These are phyloP conservation scores for Coemansia sp. DNA, from an alignment of 192 early-diverging fungal genomes.

Conservation along the genomic window DNA sequence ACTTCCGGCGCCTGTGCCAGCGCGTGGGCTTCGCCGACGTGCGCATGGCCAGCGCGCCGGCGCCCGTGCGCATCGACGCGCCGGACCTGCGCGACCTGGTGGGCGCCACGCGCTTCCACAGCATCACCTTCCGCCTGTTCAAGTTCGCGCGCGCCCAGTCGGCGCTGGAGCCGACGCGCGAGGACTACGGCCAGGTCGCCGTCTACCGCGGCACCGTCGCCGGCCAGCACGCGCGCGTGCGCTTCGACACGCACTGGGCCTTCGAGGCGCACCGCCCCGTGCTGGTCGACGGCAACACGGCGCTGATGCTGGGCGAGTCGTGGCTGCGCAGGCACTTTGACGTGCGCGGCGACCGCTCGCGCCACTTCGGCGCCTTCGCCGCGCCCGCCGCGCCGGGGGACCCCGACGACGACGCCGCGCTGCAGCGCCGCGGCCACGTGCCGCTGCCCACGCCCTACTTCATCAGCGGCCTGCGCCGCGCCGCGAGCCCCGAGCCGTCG, in stretches of 20 bases:
- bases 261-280: constrained; percentile 41
- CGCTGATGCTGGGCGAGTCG: constrained; percentile 42
- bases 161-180: constrained; percentile 47
- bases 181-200: constrained; percentile 46
- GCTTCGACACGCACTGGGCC: constrained; percentile 35
- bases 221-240: constrained; percentile 26
- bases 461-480: constrained; percentile 33
- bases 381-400: constrained; percentile 46
- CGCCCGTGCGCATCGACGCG: constrained; percentile 21
- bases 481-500: constrained; percentile 12
- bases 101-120: constrained; percentile 32
- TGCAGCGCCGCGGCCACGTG: constrained; percentile 19
- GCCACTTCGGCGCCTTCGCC: constrained; percentile 43
- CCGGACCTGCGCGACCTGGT: constrained; percentile 39
- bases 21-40: constrained; percentile 33
- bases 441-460: constrained; percentile 42
- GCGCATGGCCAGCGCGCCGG: constrained; percentile 34
- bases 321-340: constrained; percentile 48
- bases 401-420: constrained; percentile 9
- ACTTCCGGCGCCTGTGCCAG: constrained; percentile 37
- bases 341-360: constrained; percentile 46
- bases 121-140: constrained; percentile 46
- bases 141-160: constrained; percentile 36
- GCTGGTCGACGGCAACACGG: constrained; percentile 45
- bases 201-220: constrained; percentile 47